Evolutionary conservation across 2,329 filamentous ascomycete genomes (phyloP), one percentile per base, ranked within the genome.

Genomic region (Talaromyces piceae): DNA sequence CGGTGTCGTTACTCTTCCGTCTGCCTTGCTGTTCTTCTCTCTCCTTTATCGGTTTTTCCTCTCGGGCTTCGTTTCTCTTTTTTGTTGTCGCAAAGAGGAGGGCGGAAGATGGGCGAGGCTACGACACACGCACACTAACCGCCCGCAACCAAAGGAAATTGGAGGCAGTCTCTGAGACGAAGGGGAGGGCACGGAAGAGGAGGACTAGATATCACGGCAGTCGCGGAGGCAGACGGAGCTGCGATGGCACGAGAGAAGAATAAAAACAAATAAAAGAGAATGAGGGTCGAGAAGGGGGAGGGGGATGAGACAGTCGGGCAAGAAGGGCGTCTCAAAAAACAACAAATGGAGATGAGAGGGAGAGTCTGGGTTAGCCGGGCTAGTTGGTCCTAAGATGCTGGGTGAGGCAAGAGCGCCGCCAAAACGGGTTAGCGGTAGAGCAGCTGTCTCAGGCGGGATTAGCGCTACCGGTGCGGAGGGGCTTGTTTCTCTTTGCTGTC

Each of bases 81-180:
- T n/a, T n/a, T n/a, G n/a, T n/a, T 62, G 64, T 64, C 62, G 62
- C 59, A 62, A 62, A 64, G 58, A 62, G 60, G 53, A 52, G 54
- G 49, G 45, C 33, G 52, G 52, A 41, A 52, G 54, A 61, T 58
- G 63, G 58, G 62, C 58, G 55, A 58, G 61, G 61, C 63, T 61
- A 63, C 60, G 61, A 60, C 60, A 69, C 66, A 70, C 67, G 59
- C 62, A 60, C 59, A 69, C 67, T 37, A 37, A 69, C 68, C 66
- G 66, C 65, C 66, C 67, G 63, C 64, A 62, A n/a, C n/a, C 62
- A 57, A 61, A 60, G 37, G 43, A 45, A 49, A 49, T 39, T n/a
- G n/a, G 52, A 46, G 44, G 54, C 46, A 47, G 46, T 31, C 48
- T 45, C 47, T 52, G 51, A 49, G 53, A 51, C 55, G 52, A 41